Evolutionary conservation across 352 stramenopile species (phyloP).

Genomic region (Phytophthora niederhauseri): DNA sequence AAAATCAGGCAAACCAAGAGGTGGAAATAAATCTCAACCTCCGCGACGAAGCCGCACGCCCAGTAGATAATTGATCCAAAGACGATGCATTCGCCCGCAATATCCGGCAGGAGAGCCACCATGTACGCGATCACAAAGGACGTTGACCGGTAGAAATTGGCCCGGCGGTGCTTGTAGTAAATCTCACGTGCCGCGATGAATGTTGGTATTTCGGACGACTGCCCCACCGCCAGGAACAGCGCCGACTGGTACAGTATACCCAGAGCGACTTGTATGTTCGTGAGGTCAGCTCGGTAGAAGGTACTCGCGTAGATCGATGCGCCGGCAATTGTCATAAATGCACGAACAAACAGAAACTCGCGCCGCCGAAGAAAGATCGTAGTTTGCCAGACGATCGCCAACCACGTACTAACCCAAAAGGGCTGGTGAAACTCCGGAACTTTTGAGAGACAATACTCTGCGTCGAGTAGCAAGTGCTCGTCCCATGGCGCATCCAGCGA

Average conservation of each 20-base stretch:
- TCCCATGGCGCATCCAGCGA: no score
- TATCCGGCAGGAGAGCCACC: background rate
- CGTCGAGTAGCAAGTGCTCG: no score
- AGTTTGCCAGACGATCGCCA: no score
- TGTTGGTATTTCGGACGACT: background rate
- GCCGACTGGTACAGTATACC: background rate
- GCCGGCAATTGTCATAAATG: no score
- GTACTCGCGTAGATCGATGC: no score
- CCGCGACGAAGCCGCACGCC: background rate
- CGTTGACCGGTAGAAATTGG: background rate
- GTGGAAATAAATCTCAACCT: background rate
- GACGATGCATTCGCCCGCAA: background rate
- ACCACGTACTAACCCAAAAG: no score
- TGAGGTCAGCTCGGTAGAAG: background rate
- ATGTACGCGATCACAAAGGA: background rate
- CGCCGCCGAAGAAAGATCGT: no score
- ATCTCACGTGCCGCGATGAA: background rate
- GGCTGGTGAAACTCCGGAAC: no score
- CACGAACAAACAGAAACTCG: no score
- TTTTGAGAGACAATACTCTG: no score
- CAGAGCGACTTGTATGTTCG: background rate
- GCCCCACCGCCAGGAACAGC: background rate
- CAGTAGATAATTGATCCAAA: background rate
- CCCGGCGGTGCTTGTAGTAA: conserved; percentile 1
- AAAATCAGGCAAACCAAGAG: background rate